phyloP scores from a whole-genome alignment of 176 grass and related monocot species.

The Zea luxurians region DNA sequence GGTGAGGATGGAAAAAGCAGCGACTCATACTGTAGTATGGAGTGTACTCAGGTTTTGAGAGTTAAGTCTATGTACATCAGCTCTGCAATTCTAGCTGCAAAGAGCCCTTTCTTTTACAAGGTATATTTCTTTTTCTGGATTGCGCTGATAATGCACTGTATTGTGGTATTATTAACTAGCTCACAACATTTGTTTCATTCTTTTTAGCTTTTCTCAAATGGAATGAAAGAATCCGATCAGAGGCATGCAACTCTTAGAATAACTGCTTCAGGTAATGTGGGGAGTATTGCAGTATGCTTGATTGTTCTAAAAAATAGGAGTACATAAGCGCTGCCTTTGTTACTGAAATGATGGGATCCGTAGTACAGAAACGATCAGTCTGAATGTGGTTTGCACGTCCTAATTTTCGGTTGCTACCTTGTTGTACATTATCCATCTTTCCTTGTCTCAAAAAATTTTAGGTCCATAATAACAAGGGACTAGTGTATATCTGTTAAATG shows the following conservation, averaged over 20 bases:
- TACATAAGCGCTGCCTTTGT: not conserved
- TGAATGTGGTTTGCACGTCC: not conserved
- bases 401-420: constrained; percentile 3
- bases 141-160: not conserved
- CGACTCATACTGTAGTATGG: constrained; percentile 68
- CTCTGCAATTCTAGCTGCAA: constrained; percentile 97
- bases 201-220: constrained; percentile 98
- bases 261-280: constrained; percentile 81
- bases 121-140: constrained; percentile 33
- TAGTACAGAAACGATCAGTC: not conserved
- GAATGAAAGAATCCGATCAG: constrained; percentile 99
- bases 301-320: not conserved
- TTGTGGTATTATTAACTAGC: constrained; percentile 34
- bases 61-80: constrained; percentile 91
- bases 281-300: constrained; percentile 20
- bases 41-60: constrained; percentile 64
- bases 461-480: not conserved
- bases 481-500: not conserved
- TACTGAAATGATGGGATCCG: not conserved
- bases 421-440: constrained; percentile 21
- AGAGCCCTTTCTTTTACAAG: constrained; percentile 99
- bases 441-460: not conserved
- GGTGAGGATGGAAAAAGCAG: constrained; percentile 79
- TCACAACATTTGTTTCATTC: constrained; percentile 33
- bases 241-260: constrained; percentile 94